Evolutionary conservation across 176 grass and related monocot species (phyloP).

Genomic region (Oryza coarctata): DNA sequence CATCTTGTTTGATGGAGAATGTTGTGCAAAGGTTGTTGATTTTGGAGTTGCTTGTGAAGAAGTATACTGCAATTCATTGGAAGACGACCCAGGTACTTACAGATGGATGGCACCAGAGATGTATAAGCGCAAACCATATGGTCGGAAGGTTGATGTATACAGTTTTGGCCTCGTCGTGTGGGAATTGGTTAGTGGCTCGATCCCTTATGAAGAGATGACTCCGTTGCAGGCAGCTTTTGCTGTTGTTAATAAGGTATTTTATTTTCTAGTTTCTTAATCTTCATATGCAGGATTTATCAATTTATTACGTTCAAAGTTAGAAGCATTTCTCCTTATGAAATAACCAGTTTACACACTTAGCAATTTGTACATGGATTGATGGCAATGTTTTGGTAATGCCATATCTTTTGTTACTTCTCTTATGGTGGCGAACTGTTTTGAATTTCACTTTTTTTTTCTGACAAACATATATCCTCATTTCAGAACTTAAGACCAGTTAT

Average conservation of each 20-base stretch:
- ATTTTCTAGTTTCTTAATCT: not conserved
- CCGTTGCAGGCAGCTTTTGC: slow-evolving; percentile 90
- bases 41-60: slow-evolving; percentile 95
- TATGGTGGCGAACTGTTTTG: not conserved
- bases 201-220: slow-evolving; percentile 87
- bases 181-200: slow-evolving; percentile 75
- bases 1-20: slow-evolving; percentile 85
- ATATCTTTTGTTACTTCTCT: not conserved
- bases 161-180: slow-evolving; percentile 89
- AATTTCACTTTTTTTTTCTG: not conserved
- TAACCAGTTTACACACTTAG: not conserved
- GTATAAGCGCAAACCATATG: slow-evolving; percentile 76
- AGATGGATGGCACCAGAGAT: slow-evolving; percentile 99
- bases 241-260: slow-evolving; percentile 83
- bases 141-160: slow-evolving; percentile 86
- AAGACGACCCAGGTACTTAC: slow-evolving; percentile 82
- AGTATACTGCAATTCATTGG: slow-evolving; percentile 52
- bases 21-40: slow-evolving; percentile 77
- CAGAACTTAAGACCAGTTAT: slow-evolving; percentile 84
- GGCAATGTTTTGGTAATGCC: not conserved
- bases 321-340: not conserved
- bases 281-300: not conserved
- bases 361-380: not conserved
- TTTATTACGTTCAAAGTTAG: not conserved
- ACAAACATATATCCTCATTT: slow-evolving; percentile 31